A percentile compares a stretch with the other conserved stretches of the same genome.
Evolutionary conservation across 108 stramenopile genomes (phyloP).

Genomic region (Phaeodactylum tricornutum): DNA sequence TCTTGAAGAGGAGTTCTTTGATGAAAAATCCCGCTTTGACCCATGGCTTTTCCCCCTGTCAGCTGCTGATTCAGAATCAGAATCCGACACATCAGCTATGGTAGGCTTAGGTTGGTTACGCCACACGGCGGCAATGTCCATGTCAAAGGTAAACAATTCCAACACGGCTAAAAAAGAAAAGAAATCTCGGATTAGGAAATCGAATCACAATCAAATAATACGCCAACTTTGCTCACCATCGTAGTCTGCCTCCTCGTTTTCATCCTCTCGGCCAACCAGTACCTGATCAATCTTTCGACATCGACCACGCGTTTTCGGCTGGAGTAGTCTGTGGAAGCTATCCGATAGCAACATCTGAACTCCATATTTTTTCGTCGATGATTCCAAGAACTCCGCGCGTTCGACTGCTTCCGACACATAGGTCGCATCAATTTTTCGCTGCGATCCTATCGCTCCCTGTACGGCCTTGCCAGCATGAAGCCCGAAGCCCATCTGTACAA

Average conservation of each 20-base stretch:
- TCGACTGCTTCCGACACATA: slow-evolving; percentile 88
- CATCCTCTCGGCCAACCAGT: slow-evolving; percentile 40
- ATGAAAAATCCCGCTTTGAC: background rate
- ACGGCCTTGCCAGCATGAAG: slow-evolving; percentile 91
- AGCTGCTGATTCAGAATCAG: slow-evolving; percentile 1
- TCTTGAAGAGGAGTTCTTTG: too few species aligned
- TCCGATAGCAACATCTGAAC: slow-evolving; percentile 80
- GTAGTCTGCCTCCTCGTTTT: slow-evolving; percentile 16
- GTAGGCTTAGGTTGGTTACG: too few species aligned
- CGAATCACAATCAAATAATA: too few species aligned
- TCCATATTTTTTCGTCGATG: slow-evolving; percentile 83
- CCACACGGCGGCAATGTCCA: slow-evolving; percentile 67
- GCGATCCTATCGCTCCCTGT: slow-evolving; percentile 90
- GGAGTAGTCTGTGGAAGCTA: slow-evolving; percentile 60
- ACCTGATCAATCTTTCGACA: slow-evolving; percentile 76
- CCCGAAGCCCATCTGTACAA: slow-evolving; percentile 88
- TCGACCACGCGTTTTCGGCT: slow-evolving; percentile 36
- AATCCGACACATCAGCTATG: slow-evolving; percentile 1
- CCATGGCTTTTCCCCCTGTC: too few species aligned
- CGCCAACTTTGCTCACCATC: too few species aligned
- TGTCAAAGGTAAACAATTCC: slow-evolving; percentile 69
- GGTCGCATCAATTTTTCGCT: slow-evolving; percentile 89
- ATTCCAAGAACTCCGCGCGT: slow-evolving; percentile 80
- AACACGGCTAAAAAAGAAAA: too few species aligned
- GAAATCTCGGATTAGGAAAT: too few species aligned